Base-by-base conservation (phyloP, 768 basidiomycete genomes). In the Boletus insuetus region DNA sequence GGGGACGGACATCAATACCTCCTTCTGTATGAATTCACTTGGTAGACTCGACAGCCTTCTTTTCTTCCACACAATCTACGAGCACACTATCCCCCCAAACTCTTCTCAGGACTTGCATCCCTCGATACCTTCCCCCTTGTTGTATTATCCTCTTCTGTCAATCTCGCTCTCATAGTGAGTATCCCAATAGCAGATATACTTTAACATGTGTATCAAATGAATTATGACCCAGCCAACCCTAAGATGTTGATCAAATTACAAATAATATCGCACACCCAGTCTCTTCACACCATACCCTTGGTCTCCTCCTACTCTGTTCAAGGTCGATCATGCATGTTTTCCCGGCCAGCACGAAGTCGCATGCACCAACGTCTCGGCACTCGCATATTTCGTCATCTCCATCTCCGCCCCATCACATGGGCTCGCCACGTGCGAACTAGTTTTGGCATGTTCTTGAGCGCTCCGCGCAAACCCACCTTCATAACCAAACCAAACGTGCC, bases 401-500 rank as follows among this genome's bases (percentile, higher is more conserved):
- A 49, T 19, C 24, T 35, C 52, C 39, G 37, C 44, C 19, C 49
- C 17, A 20, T 41, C 6, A 20, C 46, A 34, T 29, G 32, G n/a
- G 17, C 24, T 24, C 29, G 24, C 29, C 35, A 9, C 24, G 46
- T 22, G 19, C 13, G 37, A n/a, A 19, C 40, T 14, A 8, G 34
- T 12, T 17, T 49, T 35, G 34, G 22, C 17, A 17, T 17, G 37
- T 49, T 40, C 39, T 32, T 38, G 52, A 19, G 31, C 41, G 5
- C 32, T 20, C 2, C 35, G 22, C n/a, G 11, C 17, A 22, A 77
- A 55, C 13, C 85, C 84, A n/a, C 84, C 84, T 60, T 82, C 75
- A 58, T 80, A 85, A 13, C 86, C 85, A 61, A 86, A 75, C 86
- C 86, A 87, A 24, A 64, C 51, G 34, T 58, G 26, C 22, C 77